A percentile compares a stretch with the other conserved stretches of the same genome.
Evolutionary conservation across 2,329 filamentous ascomycete species (phyloP).

Genomic region (Zarea fungicola): DNA sequence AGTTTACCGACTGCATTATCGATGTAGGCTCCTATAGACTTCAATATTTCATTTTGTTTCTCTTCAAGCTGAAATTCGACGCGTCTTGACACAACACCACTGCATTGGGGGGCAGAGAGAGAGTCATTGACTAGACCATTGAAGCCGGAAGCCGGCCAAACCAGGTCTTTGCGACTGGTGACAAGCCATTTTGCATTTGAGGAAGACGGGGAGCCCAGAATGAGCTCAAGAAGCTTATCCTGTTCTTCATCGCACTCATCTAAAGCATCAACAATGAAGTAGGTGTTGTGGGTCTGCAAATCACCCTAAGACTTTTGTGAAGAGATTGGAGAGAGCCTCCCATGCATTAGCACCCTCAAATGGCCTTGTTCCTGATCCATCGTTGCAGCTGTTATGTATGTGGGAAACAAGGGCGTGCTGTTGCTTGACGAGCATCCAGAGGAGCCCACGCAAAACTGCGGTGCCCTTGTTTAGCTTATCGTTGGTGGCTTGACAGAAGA

Average conservation of each 20-base stretch:
- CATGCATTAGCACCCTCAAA: constrained; percentile 37
- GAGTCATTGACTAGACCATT: no score
- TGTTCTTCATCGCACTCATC: constrained; percentile 35
- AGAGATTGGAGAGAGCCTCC: constrained; percentile 30
- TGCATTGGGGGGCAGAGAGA: no score
- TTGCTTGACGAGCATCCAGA: constrained; percentile 33
- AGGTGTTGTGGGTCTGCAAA: constrained; percentile 19
- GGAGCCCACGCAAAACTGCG: constrained; percentile 37
- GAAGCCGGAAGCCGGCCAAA: constrained; percentile 23
- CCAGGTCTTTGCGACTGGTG: constrained; percentile 40
- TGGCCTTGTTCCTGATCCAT: constrained; percentile 23
- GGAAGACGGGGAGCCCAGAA: constrained; percentile 20
- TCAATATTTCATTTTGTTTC: constrained; percentile 27
- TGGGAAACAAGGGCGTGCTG: constrained; percentile 29
- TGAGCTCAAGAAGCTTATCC: constrained; percentile 30
- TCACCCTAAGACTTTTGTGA: constrained; percentile 36
- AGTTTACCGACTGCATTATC: constrained; percentile 25
- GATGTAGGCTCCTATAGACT: constrained; percentile 32
- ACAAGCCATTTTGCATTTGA: constrained; percentile 35
- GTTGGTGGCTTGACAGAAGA: constrained; percentile 40
- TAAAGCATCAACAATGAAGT: constrained; percentile 41
- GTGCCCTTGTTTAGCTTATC: constrained; percentile 30
- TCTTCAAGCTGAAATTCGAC: constrained; percentile 30
- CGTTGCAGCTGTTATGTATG: constrained; percentile 29
- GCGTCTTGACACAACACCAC: no score